Base-by-base conservation (phyloP, 805 yeast genomes). In the Candida anglica region DNA sequence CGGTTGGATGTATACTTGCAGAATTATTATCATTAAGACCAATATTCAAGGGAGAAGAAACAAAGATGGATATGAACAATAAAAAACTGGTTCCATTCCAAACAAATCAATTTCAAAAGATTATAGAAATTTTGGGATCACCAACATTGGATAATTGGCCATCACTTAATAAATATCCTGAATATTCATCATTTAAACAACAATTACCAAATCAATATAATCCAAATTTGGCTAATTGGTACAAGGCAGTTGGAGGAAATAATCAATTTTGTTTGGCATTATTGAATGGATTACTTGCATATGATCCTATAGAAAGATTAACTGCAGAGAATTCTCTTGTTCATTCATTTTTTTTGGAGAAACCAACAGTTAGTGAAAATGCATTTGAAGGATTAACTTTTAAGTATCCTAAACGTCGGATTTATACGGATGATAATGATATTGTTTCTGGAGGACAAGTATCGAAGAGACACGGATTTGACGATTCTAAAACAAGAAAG, bases 31-130 rank as follows among this genome's bases (percentile, higher is more conserved):
- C 95, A 1, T 60, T 93, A 20, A 65, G 96, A 47, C 99, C 99
- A 0, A 81, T 93, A 7, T 93, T 93, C 64, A 93, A 93, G 56
- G 98, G 98, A 34, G 98, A 93, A 59, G 99, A 93, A 53, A 93
- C 95, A 10, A 91, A 91, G 48, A 84, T 91, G 74, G 98, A 89
- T 55, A 53, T 64, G 30, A 63, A 57, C 40, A 85, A 84, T 45
- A 91, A 88, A 52, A 89, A 91, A 52, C 82, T 79, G 36, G 89
- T 91, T 4, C 97, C 98, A 2, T 93, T 93, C 58, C 98, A 93
- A 58, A 79, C 83, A 38, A 89, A 86, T 53, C 99, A 93, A 62
- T 72, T 91, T 53, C 83, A 85, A 48, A 88, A 87, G 53, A 89
- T 93, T 16, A 67, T 93, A 18, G 98, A 93, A 56, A 81, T 93